Base-by-base conservation (phyloP, 129 eudicot species). In the Scalesia atractyloides region DNA sequence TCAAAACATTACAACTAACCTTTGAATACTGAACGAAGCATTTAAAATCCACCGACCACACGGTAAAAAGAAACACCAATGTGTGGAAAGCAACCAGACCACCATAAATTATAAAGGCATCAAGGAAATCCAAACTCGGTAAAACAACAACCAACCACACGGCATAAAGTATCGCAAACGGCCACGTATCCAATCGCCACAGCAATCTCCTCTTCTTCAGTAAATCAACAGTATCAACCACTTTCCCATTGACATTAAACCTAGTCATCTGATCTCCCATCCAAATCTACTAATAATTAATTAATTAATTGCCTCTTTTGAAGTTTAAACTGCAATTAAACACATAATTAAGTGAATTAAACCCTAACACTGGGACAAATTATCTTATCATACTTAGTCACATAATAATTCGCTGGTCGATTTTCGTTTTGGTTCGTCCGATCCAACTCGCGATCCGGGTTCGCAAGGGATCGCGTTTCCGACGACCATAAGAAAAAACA, bases 31-130 rank as follows among this genome's bases (percentile, higher is more conserved):
- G 92, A 65, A 84, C 73, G 37, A 94, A 90, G 80, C 97, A 90
- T 61, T 78, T 87, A 78, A 94, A 94, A 80, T 94, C 97, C 37
- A 94, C 98, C 1, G 98, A 84, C 98, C 97, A 94, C 66, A 76
- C 98, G 7, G 98, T 94, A 85, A 94, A 94, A 43, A 94, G 91
- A 65, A 87, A 69, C 58, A 88, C 91, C 68, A 94, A 83, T 60
- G 77, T 68, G 49, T 93, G 98, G 57, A 86, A 14, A 43, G 76
- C 84, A 0, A 64, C 56, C 20, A 94, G 46, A 44, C 86, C 79
- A 19, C 92, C 98, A 54, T 87, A 81, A 53, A 87, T 84, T 73
- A 94, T 84, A 24, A 74, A 73, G 5, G 97, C 86, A 64, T 90
- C 97, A 24, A 66, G 73, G 39, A 90, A 67, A 66, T 94, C 98